Conservation (phyloP, 495 filamentous ascomycete genomes). For the Neurospora discreta region DNA sequence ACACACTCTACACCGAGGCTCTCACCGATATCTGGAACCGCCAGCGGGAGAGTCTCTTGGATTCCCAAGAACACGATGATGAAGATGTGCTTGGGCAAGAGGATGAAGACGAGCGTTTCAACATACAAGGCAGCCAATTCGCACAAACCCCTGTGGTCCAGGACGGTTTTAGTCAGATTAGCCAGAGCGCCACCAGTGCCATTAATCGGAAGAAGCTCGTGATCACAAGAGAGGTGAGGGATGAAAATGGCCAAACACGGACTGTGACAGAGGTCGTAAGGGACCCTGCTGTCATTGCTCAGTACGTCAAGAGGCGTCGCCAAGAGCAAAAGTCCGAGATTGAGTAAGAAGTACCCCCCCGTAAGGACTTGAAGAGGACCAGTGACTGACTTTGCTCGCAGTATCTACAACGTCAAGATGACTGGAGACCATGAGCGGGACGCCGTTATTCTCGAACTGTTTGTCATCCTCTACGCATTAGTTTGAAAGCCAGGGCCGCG, state of each 20-base stretch:
- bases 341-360: conserved; percentile 42
- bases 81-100: conserved; percentile 52
- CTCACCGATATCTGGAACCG: conserved; percentile 84
- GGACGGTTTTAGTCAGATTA: conserved; percentile 80
- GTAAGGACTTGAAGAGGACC: neutral
- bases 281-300: conserved; percentile 63
- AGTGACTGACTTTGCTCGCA: conserved; percentile 19
- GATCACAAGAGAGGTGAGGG: conserved; percentile 56
- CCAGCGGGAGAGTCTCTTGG: conserved; percentile 66
- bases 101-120: conserved; percentile 47
- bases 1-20: conserved; percentile 75
- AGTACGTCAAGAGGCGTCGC: conserved; percentile 42
- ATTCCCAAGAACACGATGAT: conserved; percentile 46
- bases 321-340: conserved; percentile 53
- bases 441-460: conserved; percentile 23
- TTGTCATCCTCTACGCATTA: conserved; percentile 3
- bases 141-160: conserved; percentile 26
- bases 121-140: conserved; percentile 24
- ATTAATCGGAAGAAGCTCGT: conserved; percentile 57
- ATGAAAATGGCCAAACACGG: conserved; percentile 51
- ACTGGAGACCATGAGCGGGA: conserved; percentile 63
- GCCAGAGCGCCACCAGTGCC: conserved; percentile 59
- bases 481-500: neutral
- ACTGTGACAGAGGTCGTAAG: conserved; percentile 51
- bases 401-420: conserved; percentile 41